Base-by-base conservation (phyloP, 441 rosid species). In the Bruguiera hainesii region DNA sequence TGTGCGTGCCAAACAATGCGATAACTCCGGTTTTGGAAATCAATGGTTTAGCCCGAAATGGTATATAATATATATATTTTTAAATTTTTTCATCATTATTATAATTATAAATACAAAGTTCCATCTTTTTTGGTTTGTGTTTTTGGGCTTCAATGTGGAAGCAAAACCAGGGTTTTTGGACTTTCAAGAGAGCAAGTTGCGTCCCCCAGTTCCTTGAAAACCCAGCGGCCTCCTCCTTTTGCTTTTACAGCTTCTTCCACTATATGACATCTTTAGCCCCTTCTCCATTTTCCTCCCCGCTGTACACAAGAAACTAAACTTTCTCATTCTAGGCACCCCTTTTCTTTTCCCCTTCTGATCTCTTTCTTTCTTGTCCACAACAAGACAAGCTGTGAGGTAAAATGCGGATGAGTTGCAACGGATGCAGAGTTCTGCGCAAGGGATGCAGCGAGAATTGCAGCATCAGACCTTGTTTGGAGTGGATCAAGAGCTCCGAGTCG, bases 391-490 rank as follows among this genome's bases (percentile, higher is more conserved):
- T 23, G n/a, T 19, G 29, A 9, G 20, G 3, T 16, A 63, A 57
- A 76, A 76, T 76, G 80, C 76, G 80, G 71, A 84, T 84, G 87
- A 86, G 91, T 62, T 86, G 91, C 68, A 86, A 84, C 67, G 91
- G 89, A 6, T 84, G 91, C 66, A 71, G 91, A 1, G 85, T 86
- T 55, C 81, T 86, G 1, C 80, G 91, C 46, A 86, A 86, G 51
- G 89, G 91, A 37, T 86, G 91, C 75, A 75, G 75, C 55, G 84
- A 82, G 2, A 78, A 73, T 66, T 86, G 89, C 61, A 69, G 66
- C 62, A 79, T 86, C 29, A 67, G 82, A 61, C 89, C 91, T 62
- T 86, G 87, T 46, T 78, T 86, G 9, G 80, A 82, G 23, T 86
- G 91, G 91, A 82, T 86, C 77, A 79, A 67, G 35, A 70, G 74